These are phyloP conservation scores for Rhizopus arrhizus DNA, from an alignment of 371 early-diverging fungal species.

Conservation along the genomic window DNA sequence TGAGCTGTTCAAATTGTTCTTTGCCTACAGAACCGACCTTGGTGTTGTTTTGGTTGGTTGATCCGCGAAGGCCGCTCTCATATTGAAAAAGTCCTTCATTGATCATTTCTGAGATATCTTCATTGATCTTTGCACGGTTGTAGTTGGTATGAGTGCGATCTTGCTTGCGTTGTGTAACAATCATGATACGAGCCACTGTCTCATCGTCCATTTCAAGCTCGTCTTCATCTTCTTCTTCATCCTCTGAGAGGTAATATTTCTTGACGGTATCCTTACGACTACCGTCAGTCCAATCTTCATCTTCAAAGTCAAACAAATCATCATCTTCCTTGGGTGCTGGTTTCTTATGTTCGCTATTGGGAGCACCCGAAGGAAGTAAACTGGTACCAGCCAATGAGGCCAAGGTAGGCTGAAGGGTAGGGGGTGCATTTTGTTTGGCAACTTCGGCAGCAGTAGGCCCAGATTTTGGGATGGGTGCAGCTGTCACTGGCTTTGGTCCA, in stretches of 20 bases:
- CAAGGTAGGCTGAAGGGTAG: conserved; percentile 35
- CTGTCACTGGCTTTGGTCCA: conserved; percentile 23
- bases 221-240: conserved; percentile 66
- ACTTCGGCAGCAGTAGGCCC: conserved; percentile 35
- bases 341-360: conserved; percentile 32
- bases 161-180: conserved; percentile 86
- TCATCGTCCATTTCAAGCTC: conserved; percentile 85
- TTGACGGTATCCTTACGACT: conserved; percentile 60
- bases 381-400: conserved; percentile 47
- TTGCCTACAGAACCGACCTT: conserved; percentile 75
- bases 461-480: conserved; percentile 17
- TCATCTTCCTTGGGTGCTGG: conserved; percentile 60
- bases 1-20: conserved; percentile 65
- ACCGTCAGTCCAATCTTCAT: conserved; percentile 64
- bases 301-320: conserved; percentile 79
- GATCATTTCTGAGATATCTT: conserved; percentile 90
- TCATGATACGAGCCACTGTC: conserved; percentile 82
- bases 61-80: conserved; percentile 69
- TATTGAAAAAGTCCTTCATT: conserved; percentile 93
- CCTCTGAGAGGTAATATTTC: conserved; percentile 70
- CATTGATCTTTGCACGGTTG: conserved; percentile 83
- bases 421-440: conserved; percentile 30
- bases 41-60: conserved; percentile 32
- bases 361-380: conserved; percentile 25
- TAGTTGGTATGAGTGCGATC: conserved; percentile 74